Evolutionary conservation across 257 asterid species (phyloP).

Genomic region (Cordia subcordata): DNA sequence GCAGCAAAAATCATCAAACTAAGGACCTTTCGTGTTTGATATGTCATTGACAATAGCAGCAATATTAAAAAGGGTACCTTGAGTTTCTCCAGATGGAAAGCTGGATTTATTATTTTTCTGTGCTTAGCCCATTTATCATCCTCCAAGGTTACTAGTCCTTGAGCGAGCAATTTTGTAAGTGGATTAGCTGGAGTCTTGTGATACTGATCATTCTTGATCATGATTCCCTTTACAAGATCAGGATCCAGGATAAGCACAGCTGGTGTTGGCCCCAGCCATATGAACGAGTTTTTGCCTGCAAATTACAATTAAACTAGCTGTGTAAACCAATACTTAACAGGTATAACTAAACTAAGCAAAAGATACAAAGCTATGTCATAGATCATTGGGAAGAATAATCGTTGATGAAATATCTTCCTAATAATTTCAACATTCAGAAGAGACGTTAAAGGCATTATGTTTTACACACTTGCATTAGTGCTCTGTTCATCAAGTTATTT

Average conservation of each 20-base stretch:
- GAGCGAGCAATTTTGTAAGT: conserved; percentile 22
- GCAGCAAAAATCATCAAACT: too few relatives aligned
- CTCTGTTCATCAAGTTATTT: too few relatives aligned
- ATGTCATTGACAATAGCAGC: background rate
- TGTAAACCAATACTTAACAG: too few relatives aligned
- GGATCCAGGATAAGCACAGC: conserved; percentile 29
- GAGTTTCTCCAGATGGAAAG: conserved; percentile 51
- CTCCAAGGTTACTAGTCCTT: conserved; percentile 32
- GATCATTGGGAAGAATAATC: too few relatives aligned
- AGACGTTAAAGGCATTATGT: too few relatives aligned
- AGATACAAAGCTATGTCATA: too few relatives aligned
- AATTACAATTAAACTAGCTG: too few relatives aligned
- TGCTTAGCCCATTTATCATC: conserved; percentile 56
- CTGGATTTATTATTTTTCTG: conserved; percentile 54
- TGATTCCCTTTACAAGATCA: conserved; percentile 41
- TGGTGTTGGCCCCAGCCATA: conserved; percentile 56
- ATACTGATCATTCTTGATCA: conserved; percentile 21
- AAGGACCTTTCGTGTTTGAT: too few relatives aligned
- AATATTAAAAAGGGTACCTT: conserved; percentile 36
- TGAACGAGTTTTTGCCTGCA: conserved; percentile 40
- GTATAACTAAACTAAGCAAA: too few relatives aligned
- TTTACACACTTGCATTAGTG: too few relatives aligned
- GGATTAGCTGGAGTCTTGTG: conserved; percentile 39
- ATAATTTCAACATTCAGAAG: too few relatives aligned
- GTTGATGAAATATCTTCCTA: too few relatives aligned